These are phyloP conservation scores for Magnaporthiopsis incrustans DNA, from an alignment of 2,329 filamentous ascomycete genomes.

Conservation along the genomic window DNA sequence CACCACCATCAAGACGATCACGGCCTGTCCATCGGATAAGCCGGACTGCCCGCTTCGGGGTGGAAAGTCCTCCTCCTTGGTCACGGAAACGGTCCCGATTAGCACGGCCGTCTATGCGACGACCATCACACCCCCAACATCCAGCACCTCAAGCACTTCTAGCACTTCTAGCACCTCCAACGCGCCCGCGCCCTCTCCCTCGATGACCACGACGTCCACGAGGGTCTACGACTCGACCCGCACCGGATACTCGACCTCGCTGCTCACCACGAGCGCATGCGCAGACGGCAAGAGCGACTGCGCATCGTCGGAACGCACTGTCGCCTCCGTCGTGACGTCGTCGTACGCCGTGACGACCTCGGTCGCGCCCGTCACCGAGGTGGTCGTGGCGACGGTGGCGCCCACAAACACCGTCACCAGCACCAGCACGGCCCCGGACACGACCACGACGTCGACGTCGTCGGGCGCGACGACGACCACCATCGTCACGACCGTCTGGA, in stretches of 20 bases:
- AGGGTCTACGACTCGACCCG: background rate
- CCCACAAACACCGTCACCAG: background rate
- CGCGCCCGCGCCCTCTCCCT: background rate
- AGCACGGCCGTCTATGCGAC: background rate
- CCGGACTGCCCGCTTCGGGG: background rate
- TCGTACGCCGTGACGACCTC: background rate
- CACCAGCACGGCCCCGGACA: background rate
- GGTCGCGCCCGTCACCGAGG: background rate
- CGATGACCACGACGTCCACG: background rate
- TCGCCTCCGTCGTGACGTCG: background rate
- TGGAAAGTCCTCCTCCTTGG: background rate
- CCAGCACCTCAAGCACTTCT: background rate
- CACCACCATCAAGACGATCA: background rate
- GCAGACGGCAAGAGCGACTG: background rate
- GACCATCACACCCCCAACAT: background rate
- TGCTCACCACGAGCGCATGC: background rate
- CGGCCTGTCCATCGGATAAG: background rate
- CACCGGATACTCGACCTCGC: conserved; percentile 2
- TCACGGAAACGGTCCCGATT: background rate
- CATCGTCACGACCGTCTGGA: background rate
- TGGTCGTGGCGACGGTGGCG: background rate
- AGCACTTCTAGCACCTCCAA: too few species aligned
- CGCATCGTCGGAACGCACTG: background rate
- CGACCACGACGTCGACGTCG: background rate
- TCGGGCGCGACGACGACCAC: background rate